Percentiles rank a stretch among this genome's conserved stretches.
Evolutionary conservation across 139 green algal genomes (phyloP).

Genomic region (Asterochloris sp.): DNA sequence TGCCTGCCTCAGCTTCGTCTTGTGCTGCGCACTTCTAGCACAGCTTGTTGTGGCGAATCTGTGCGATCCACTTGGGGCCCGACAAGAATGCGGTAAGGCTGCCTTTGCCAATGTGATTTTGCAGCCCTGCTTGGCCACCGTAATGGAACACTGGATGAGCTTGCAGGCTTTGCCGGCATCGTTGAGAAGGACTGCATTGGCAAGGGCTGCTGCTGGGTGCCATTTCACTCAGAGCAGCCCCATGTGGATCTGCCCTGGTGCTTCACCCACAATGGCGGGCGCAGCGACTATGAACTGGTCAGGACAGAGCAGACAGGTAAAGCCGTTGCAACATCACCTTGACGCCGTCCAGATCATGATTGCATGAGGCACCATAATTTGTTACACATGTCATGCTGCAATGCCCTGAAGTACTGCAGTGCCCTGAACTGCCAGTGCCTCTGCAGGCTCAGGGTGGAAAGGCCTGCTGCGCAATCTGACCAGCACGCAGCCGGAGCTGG

Average conservation of each 20-base stretch:
- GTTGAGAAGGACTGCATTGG: conserved; percentile 31
- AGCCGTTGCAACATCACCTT: background rate
- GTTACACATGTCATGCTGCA: background rate
- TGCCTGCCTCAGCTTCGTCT: too few relatives aligned
- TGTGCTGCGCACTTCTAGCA: too few relatives aligned
- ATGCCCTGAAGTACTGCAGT: background rate
- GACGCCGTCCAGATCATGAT: background rate
- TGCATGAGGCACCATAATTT: background rate
- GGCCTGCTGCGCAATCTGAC: conserved; percentile 16
- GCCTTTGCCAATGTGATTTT: too few relatives aligned
- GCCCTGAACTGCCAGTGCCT: background rate
- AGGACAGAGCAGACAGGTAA: conserved; percentile 4
- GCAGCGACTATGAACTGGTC: conserved; percentile 25
- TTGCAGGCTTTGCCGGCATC: conserved; percentile 48
- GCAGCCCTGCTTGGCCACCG: too few relatives aligned
- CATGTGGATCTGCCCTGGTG: conserved; percentile 36
- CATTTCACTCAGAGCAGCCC: background rate
- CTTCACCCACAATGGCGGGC: conserved; percentile 32
- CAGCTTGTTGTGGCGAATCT: too few relatives aligned
- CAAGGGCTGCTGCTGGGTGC: conserved; percentile 45
- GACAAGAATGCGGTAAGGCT: too few relatives aligned
- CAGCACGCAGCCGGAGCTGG: conserved; percentile 32
- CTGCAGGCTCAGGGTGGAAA: background rate
- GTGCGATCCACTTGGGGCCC: too few relatives aligned
- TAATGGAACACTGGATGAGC: too few relatives aligned